Base-by-base conservation (phyloP, 306 rosid genomes). In the Cercis canadensis region DNA sequence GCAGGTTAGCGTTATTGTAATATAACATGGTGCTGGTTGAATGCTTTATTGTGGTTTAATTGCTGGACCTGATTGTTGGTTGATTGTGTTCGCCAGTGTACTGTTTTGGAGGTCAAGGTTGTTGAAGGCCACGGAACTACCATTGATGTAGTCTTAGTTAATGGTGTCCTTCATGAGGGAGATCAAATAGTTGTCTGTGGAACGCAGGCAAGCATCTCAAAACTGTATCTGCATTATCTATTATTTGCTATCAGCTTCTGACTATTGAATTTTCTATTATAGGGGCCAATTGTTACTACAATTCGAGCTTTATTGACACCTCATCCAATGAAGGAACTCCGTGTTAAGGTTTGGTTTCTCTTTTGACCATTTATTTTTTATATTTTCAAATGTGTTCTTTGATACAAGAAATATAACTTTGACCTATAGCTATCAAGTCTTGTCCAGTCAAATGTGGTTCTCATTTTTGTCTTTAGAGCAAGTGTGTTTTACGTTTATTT, bases 121-220 rank as follows among this genome's bases (percentile, higher is more conserved):
- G 78, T 94, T 77, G 99, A 94, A 85, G 97, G 99, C 24, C 97
- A 87, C 60, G 99, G 99, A 51, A 94, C 99, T 53, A 94, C 99
- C 55, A 94, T 94, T 71, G 99, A 94, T 78, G 99, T 94, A 67
- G 94, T 94, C 58, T 75, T 94, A 69, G 96, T 94, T 64, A 94
- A 94, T 69, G 99, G 99, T 24, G 91, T 89, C 76, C 97, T 94
- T 81, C 99, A 91, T 43, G 99, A 94, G 86, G 99, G 99, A 75
- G 99, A 94, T 75, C 99, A 91, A 75, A 91, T 94, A 49, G 99
- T 94, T 67, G 96, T 94, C 46, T 85, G 96, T 43, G 97, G 97
- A 78, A 94, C 91, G 97, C 96, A 94, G 90, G 99, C 66, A 74
- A 79, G 87, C 15, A 44, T 78, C 78, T 50, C 24, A 70, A 72